Percentiles rank a stretch among this genome's conserved stretches.
Conservation (phyloP, 73 alveolate species). For the Paramecium pentaurelia region DNA sequence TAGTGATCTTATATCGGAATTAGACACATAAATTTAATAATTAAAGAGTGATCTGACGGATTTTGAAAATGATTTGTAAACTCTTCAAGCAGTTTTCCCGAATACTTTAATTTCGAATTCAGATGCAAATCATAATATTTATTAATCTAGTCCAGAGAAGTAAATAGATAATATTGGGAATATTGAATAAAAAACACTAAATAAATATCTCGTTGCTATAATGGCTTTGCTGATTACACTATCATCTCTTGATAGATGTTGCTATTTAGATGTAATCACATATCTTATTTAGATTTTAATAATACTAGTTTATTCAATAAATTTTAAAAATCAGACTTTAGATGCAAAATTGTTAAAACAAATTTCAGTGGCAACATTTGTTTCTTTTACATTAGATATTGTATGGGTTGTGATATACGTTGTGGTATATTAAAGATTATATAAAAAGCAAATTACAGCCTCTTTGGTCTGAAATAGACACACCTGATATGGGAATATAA, state of each 20-base stretch:
- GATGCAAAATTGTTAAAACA: neutral
- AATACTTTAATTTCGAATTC: neutral
- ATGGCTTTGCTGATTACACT: neutral
- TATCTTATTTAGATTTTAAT: neutral
- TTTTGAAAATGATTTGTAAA: neutral
- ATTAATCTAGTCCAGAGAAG: neutral
- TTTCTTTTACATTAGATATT: neutral
- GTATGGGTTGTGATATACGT: neutral
- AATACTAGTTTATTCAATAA: neutral
- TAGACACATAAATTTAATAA: neutral
- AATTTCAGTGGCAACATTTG: neutral
- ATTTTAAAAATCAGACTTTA: neutral
- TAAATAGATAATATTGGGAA: neutral
- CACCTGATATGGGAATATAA: conserved; percentile 9
- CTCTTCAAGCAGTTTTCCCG: neutral
- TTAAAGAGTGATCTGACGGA: neutral
- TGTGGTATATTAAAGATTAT: neutral
- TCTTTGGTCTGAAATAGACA: neutral
- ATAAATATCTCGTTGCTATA: neutral
- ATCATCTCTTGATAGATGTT: neutral
- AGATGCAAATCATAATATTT: neutral
- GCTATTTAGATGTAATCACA: conserved; percentile 9
- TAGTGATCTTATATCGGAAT: neutral
- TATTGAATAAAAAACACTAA: neutral
- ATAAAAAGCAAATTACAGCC: conserved; percentile 15